Base-by-base conservation (phyloP, 176 grass and related monocot species). In the Luzula sylvatica region DNA sequence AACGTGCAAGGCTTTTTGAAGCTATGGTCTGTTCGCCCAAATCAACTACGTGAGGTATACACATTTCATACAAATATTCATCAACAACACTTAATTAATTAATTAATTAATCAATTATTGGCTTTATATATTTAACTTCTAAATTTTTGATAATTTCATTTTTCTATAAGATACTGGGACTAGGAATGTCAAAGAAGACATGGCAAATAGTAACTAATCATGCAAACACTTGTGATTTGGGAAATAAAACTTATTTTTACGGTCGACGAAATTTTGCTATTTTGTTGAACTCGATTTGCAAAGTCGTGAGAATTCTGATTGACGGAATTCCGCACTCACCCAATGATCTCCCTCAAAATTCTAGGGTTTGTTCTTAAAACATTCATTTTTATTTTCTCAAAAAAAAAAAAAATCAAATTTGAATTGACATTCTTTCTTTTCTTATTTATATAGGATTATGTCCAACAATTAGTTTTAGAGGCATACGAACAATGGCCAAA, bases 1-100 rank as follows among this genome's bases (percentile, higher is more conserved):
- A 92, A 43, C 0, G 64, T 92, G 8, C 80, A 78, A 20, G 72
- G 85, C 13, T 77, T 92, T 20, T 75, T 92, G 65, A 92, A 74
- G 44, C 76, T 92, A 12, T 11, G 2, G 54, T 65, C 7, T 1
- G 38, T 52, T 26, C 12, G 41, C 20, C 13, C 23, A 9, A 29
- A 0, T 53, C 46, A 39, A 26, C 27, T 53, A 8, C 64, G 23
- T 20, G 13, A 43, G 0, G 50, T 52, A 23, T 40, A 30, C 20
- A n/a, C n/a, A n/a, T n/a, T n/a, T n/a, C n/a, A n/a, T n/a, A 23
- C 30, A 52, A 8, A 54, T 25, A 13, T 52, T 39, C 41, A 29
- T 21, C 28, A n/a, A n/a, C n/a, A n/a, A n/a, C n/a, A n/a, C n/a
- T n/a, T n/a, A n/a, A n/a, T n/a, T n/a, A n/a, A n/a, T n/a, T n/a